phyloP scores from a whole-genome alignment of 1,139 yeast genomes.

The Taphrina sp. region DNA sequence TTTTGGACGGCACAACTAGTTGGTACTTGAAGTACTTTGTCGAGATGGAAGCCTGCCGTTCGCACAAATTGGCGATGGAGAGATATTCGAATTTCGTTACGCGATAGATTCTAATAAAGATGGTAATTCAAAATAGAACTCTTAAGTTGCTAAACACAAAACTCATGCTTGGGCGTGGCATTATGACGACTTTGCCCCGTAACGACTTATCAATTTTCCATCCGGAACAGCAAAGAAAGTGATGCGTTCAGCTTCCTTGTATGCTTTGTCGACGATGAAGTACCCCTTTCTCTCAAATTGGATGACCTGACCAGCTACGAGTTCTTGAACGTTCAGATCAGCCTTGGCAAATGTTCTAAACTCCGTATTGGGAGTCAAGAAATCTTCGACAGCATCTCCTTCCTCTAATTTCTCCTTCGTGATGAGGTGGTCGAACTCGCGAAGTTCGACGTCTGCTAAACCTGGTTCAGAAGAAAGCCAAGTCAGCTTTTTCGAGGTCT shows the following conservation, averaged over 20 bases:
- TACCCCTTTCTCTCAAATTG: slow-evolving; percentile 98
- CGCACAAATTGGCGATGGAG: slow-evolving; percentile 1
- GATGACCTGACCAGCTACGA: slow-evolving; percentile 82
- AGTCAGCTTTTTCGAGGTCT: slow-evolving; percentile 90
- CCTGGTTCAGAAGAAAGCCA: slow-evolving; percentile 83
- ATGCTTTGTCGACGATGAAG: slow-evolving; percentile 73
- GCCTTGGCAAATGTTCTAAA: slow-evolving; percentile 78
- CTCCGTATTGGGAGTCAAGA: slow-evolving; percentile 82
- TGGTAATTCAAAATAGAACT: neutral
- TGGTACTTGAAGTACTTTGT: slow-evolving; percentile 28
- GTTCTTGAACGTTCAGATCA: slow-evolving; percentile 69
- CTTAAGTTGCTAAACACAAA: no score
- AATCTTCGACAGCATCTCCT: slow-evolving; percentile 90
- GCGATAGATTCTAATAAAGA: neutral
- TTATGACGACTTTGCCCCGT: slow-evolving; percentile 60
- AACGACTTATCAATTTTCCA: slow-evolving; percentile 83
- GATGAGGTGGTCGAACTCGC: slow-evolving; percentile 92
- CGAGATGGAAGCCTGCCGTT: slow-evolving; percentile 1
- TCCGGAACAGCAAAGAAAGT: slow-evolving; percentile 94
- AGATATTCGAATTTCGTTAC: neutral
- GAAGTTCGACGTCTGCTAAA: slow-evolving; percentile 68
- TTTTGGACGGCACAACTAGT: slow-evolving; percentile 8
- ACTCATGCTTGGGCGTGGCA: no score
- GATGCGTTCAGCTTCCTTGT: slow-evolving; percentile 55
- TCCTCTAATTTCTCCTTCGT: slow-evolving; percentile 95